Evolutionary conservation across 805 yeast genomes (phyloP).

Genomic region (Kregervanrija fluxuum): DNA sequence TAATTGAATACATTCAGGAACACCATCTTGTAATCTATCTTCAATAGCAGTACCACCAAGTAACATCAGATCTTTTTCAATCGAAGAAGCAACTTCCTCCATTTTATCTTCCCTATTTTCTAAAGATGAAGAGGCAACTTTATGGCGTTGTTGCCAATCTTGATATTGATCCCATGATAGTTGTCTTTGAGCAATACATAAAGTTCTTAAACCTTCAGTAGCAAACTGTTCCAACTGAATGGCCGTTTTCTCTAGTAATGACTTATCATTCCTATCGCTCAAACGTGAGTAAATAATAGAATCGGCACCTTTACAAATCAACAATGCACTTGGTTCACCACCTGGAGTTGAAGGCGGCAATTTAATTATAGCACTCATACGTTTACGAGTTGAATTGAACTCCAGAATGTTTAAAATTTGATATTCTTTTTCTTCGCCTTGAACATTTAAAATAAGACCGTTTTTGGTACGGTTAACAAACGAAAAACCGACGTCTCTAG

Average conservation of each 20-base stretch:
- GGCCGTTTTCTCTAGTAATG: slow-evolving; percentile 52
- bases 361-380: slow-evolving; percentile 79
- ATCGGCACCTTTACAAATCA: slow-evolving; percentile 83
- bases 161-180: slow-evolving; percentile 53
- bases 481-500: slow-evolving; percentile 68
- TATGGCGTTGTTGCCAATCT: slow-evolving; percentile 57
- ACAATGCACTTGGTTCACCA: slow-evolving; percentile 50
- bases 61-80: slow-evolving; percentile 57
- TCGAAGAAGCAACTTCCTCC: slow-evolving; percentile 68
- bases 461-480: slow-evolving; percentile 60
- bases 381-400: slow-evolving; percentile 77
- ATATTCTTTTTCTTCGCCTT: slow-evolving; percentile 64
- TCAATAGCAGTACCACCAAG: slow-evolving; percentile 86
- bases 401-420: slow-evolving; percentile 66
- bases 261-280: slow-evolving; percentile 36
- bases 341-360: slow-evolving; percentile 43
- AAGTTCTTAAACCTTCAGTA: slow-evolving; percentile 75
- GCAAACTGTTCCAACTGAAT: slow-evolving; percentile 71
- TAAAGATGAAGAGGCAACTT: slow-evolving; percentile 57
- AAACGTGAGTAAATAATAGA: slow-evolving; percentile 68
- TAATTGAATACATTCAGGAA: slow-evolving; percentile 69
- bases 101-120: slow-evolving; percentile 58
- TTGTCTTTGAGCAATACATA: slow-evolving; percentile 71
- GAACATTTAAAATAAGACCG: slow-evolving; percentile 60
- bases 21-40: slow-evolving; percentile 80